A percentile compares a stretch with the other conserved stretches of the same genome.
Evolutionary conservation across 805 yeast species (phyloP).

Genomic region (Candida stauntonica): DNA sequence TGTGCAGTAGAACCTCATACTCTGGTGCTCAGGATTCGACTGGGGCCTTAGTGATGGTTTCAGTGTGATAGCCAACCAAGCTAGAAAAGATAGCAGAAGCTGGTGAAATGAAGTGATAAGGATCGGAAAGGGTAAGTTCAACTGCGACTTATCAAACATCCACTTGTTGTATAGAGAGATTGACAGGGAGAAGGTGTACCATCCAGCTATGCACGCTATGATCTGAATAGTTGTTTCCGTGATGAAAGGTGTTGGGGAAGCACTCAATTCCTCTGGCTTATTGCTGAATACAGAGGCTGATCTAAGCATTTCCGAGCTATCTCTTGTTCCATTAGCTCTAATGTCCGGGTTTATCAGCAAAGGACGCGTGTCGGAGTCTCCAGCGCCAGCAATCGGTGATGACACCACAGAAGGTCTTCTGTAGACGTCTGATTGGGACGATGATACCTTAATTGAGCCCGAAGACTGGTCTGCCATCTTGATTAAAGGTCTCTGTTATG

Average conservation of each 20-base stretch:
- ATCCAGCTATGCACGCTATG: slow-evolving; percentile 37
- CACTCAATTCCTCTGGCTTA: too few relatives aligned
- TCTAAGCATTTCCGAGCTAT: not conserved
- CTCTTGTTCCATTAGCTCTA: not conserved
- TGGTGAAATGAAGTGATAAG: slow-evolving; percentile 86
- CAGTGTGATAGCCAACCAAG: slow-evolving; percentile 21
- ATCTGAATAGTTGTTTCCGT: slow-evolving; percentile 15
- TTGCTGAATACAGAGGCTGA: not conserved
- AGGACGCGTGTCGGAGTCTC: not conserved
- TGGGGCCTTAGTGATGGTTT: slow-evolving; percentile 17
- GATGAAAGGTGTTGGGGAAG: slow-evolving; percentile 10
- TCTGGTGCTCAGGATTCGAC: slow-evolving; percentile 2
- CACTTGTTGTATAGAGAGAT: slow-evolving; percentile 87
- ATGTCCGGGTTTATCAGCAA: not conserved
- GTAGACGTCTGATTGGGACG: slow-evolving; percentile 18
- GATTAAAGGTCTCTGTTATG: not conserved
- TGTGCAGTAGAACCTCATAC: slow-evolving; percentile 35
- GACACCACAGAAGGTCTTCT: slow-evolving; percentile 12
- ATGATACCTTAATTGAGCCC: slow-evolving; percentile 17
- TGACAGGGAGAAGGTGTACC: slow-evolving; percentile 68
- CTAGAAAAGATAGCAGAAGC: slow-evolving; percentile 55
- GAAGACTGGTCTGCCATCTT: not conserved
- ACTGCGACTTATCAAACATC: slow-evolving; percentile 82
- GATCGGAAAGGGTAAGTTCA: slow-evolving; percentile 80
- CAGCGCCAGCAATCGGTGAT: slow-evolving; percentile 6